These are phyloP conservation scores for Candida peoriensis DNA, from an alignment of 805 yeast species.

Conservation along the genomic window DNA sequence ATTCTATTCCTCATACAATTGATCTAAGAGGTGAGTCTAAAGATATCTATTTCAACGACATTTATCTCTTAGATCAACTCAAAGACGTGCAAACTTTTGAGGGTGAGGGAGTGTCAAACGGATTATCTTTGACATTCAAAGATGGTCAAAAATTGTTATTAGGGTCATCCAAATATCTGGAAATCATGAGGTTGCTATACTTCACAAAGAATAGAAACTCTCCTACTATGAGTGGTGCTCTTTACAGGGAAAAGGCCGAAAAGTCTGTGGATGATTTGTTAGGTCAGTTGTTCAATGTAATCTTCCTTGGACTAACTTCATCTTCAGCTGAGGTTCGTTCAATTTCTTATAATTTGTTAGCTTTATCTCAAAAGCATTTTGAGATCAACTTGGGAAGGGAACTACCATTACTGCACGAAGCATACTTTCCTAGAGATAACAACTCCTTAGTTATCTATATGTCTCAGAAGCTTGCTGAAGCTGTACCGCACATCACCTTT, in stretches of 20 bases:
- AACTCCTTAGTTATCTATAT: conserved; percentile 54
- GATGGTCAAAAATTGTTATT: conserved; percentile 35
- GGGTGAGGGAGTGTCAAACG: conserved; percentile 43
- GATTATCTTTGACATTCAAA: conserved; percentile 39
- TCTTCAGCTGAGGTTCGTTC: conserved; percentile 53
- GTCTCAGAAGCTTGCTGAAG: conserved; percentile 50
- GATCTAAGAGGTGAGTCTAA: conserved; percentile 32
- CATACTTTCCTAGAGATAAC: conserved; percentile 65
- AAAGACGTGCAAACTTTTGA: conserved; percentile 35
- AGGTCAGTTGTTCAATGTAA: conserved; percentile 59
- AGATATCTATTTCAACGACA: conserved; percentile 36
- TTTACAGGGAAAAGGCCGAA: conserved; percentile 9
- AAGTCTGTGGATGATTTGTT: conserved; percentile 38
- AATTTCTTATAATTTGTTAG: conserved; percentile 58
- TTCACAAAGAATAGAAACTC: conserved; percentile 55
- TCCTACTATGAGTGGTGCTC: conserved; percentile 20
- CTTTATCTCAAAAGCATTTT: conserved; percentile 56
- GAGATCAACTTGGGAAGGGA: conserved; percentile 55
- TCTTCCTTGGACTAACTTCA: conserved; percentile 64
- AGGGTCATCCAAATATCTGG: conserved; percentile 46
- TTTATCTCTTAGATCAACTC: conserved; percentile 37
- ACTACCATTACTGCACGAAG: conserved; percentile 48
- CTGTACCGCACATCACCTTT: conserved; percentile 55
- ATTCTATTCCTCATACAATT: conserved; percentile 37
- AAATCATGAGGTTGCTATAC: conserved; percentile 65